Conservation (phyloP, 106 monocot species). For the Iris macrosiphon region DNA sequence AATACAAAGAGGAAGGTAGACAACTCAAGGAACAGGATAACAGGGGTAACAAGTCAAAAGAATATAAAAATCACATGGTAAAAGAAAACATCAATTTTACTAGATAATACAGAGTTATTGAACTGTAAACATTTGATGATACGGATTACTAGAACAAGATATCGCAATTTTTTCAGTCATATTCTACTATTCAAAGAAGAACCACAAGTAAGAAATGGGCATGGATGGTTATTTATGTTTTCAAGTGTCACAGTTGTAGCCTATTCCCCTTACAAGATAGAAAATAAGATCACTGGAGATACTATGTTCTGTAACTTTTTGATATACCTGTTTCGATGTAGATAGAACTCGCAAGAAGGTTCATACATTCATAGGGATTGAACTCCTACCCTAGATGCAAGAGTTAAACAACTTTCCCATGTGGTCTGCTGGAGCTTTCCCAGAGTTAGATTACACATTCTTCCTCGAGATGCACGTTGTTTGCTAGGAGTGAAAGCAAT, state of each 20-base stretch:
- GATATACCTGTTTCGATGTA: neutral
- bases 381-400: neutral
- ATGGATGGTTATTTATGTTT: too few species aligned
- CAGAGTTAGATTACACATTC: neutral
- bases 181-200: too few species aligned
- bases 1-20: neutral
- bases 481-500: too few species aligned
- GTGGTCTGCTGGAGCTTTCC: constrained; percentile 1
- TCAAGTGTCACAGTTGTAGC: too few species aligned
- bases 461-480: constrained; percentile 3
- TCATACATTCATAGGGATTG: constrained; percentile 7
- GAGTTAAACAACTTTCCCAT: constrained; percentile 10
- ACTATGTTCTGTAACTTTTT: neutral
- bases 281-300: neutral
- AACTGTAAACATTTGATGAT: too few species aligned
- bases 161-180: too few species aligned
- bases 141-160: too few species aligned
- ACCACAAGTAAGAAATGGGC: too few species aligned
- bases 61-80: neutral
- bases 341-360: neutral
- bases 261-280: neutral
- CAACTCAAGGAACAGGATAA: neutral
- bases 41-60: neutral
- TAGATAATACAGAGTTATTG: too few species aligned
- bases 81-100: too few species aligned